These are phyloP conservation scores for Tylopilus balloui DNA, from an alignment of 768 basidiomycete species.

Conservation along the genomic window DNA sequence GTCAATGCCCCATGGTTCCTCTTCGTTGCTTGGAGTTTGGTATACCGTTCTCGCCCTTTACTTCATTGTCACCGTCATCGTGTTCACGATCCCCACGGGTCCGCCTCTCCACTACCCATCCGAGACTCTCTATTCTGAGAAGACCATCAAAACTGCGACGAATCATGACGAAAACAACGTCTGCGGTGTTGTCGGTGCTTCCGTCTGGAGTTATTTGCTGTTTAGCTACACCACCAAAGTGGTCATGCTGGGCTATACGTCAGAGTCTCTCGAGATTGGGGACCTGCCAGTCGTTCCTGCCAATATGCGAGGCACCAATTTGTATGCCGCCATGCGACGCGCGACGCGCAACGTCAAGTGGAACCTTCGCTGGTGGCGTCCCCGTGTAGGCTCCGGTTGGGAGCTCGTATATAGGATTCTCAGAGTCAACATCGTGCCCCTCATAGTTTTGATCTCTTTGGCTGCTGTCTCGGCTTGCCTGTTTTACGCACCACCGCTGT, in stretches of 20 bases:
- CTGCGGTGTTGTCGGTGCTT: slow-evolving; percentile 51
- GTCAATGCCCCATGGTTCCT: slow-evolving; percentile 19
- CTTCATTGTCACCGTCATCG: slow-evolving; percentile 39
- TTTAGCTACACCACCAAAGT: slow-evolving; percentile 89
- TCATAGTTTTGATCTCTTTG: slow-evolving; percentile 44
- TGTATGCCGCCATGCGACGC: slow-evolving; percentile 62
- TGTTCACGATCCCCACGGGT: slow-evolving; percentile 57
- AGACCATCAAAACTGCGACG: slow-evolving; percentile 54
- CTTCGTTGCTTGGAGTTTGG: slow-evolving; percentile 41
- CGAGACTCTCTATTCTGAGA: slow-evolving; percentile 71
- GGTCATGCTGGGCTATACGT: slow-evolving; percentile 73
- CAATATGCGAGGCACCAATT: slow-evolving; percentile 60
- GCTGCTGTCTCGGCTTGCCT: slow-evolving; percentile 55
- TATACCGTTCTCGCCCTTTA: slow-evolving; percentile 51
- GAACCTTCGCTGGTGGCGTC: slow-evolving; percentile 53
- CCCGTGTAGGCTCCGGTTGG: slow-evolving; percentile 61
- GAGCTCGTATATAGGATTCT: slow-evolving; percentile 57
- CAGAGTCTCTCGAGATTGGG: slow-evolving; percentile 75
- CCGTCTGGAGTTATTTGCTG: slow-evolving; percentile 46
- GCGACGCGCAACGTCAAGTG: slow-evolving; percentile 50
- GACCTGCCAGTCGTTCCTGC: slow-evolving; percentile 81
- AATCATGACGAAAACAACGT: slow-evolving; percentile 73
- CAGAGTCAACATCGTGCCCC: slow-evolving; percentile 45
- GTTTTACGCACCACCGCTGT: slow-evolving; percentile 62
- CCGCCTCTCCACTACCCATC: slow-evolving; percentile 72